Conservation (phyloP, 768 basidiomycete genomes). For the Lentinus tigrinus region DNA sequence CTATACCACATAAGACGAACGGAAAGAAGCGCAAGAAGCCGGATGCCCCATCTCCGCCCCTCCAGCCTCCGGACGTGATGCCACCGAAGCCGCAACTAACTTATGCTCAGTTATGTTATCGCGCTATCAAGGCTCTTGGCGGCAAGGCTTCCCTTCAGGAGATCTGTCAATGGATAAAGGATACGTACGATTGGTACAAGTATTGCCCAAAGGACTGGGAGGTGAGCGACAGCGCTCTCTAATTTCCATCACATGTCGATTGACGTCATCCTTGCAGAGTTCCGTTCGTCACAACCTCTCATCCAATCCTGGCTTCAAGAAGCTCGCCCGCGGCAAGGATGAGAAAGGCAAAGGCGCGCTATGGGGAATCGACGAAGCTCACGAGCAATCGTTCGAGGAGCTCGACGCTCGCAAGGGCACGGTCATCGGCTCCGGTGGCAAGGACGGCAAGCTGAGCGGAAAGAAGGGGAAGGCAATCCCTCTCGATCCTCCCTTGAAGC, state of each 20-base stretch:
- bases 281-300: constrained; percentile 96
- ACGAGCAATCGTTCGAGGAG: constrained; percentile 66
- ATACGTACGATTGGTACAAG: constrained; percentile 87
- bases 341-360: constrained; percentile 91
- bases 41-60: constrained; percentile 32
- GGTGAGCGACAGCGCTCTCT: constrained; percentile 49
- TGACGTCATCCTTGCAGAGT: constrained; percentile 42
- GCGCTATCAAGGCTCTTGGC: constrained; percentile 77
- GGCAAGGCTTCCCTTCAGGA: constrained; percentile 90
- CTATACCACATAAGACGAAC: constrained; percentile 36
- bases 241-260: neutral
- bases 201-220: constrained; percentile 90
- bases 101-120: constrained; percentile 89
- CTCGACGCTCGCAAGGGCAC: constrained; percentile 55
- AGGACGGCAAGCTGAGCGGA: constrained; percentile 39
- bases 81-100: constrained; percentile 88
- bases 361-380: constrained; percentile 85
- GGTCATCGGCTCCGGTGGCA: constrained; percentile 33
- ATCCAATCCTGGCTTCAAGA: constrained; percentile 87
- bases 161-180: constrained; percentile 89
- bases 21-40: constrained; percentile 77
- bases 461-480: constrained; percentile 62
- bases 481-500: constrained; percentile 64
- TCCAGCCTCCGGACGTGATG: constrained; percentile 69
- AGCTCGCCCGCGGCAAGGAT: constrained; percentile 81